Base-by-base conservation (phyloP, 176 grass and related monocot species). In the Thinopyrum elongatum region DNA sequence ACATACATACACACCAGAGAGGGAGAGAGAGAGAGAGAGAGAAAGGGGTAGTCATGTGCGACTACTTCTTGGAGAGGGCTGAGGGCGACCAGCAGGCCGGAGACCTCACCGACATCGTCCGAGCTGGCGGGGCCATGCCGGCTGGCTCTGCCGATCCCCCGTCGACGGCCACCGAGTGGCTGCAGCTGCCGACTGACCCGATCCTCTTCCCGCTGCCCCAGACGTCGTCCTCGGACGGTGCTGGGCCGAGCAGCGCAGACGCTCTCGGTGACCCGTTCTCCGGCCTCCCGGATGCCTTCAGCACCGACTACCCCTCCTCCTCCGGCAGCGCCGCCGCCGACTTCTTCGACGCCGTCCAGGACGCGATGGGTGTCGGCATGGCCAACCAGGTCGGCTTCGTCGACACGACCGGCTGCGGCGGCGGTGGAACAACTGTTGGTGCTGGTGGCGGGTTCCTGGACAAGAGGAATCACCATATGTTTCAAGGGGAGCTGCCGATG, bases 31-130 rank as follows among this genome's bases (percentile, higher is more conserved):
- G 38, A 39, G 35, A 6, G 13, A 11, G 25, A 17, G 36, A 28
- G n/a, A 9, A 34, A 47, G 44, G 44, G 59, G 3, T 41, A 51
- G 79, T 55, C 81, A 95, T 98, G 97, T 95, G 97, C 76, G 97
- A 98, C 87, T 98, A 83, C 90, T 92, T 83, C 86, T 86, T 87
- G 88, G 84, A 94, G 87, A 78, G 82, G 87, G 88, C 80, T 86
- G 93, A 90, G 21, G 82, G 77, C 25, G 86, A 92, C 78, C 89
- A 93, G 82, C 91, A 93, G 80, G 92, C 88, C 21, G 97, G 89
- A 2, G 89, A 98, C 90, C 93, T 98, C 77, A 86, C 92, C 31
- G 97, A 98, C 82, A 84, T 95, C 78, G 64, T 98, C 80, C 74
- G 89, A 3, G 88, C 88, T 6, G 90, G 94, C 8, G 92, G 97